Evolutionary conservation across 345 rosid species (phyloP), one percentile per base, ranked within the genome.

Genomic region (Nasturtium officinale): DNA sequence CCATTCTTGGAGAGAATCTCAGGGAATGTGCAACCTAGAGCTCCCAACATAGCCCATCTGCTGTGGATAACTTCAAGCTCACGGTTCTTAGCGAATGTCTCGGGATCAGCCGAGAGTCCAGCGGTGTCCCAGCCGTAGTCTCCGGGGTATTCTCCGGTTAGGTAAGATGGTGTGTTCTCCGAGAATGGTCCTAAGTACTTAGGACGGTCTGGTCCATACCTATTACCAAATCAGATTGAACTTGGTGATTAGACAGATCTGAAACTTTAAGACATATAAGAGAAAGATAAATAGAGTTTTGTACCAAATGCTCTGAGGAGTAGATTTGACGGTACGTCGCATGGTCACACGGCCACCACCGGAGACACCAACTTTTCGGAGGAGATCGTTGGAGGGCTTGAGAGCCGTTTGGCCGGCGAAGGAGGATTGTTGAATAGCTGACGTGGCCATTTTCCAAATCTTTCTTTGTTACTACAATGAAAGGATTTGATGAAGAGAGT

Each of bases 111-210:
- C 0, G 98, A 94, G 48, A 91, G 76, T 5, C 98, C 97, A 12
- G 97, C 97, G n/a, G 96, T 89, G 84, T 94, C 98, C 98, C 98
- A 91, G 40, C 98, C 97, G 11, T 93, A 93, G 83, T 92, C 98
- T 46, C 96, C 96, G 0, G 96, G 91, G 82, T 88, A 90, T 60
- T 92, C 98, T n/a, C 98, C 96, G 0, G 93, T 93, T 69, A 93
- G 79, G 89, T 90, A 90, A 0, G 97, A 89, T 16, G 97, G 97
- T 18, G 87, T 93, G 81, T 90, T 96, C 87, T 93, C 96, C 0
- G 96, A 91, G 89, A 89, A 94, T 62, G 98, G 97, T 10, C 98
- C 98, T 82, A 90, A 82, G 84, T 82, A 94, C 82, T 94, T 94
- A 3, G 97, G 98, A 53, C 98, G 94, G 86, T 94, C 98, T 45